Evolutionary conservation across 164 flowering plant genomes (phyloP), one percentile per base, ranked within the genome.

Genomic region (Tinospora cordifolia): DNA sequence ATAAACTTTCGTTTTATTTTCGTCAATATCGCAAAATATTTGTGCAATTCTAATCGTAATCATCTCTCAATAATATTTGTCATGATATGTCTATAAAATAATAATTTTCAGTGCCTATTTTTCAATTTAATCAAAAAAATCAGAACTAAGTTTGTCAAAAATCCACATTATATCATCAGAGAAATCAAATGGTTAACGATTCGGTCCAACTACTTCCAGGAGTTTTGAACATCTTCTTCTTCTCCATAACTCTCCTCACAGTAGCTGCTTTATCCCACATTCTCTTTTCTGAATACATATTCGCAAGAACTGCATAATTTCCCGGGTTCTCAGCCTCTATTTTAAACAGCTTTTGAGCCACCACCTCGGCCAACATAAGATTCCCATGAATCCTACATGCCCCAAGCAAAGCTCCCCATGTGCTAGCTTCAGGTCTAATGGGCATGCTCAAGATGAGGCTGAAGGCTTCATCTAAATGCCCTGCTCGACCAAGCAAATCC

Each of bases 361-460:
- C 71, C 54, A 67, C 58, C 71, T 71, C 74, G 2, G 74, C 78
- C 66, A 75, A 25, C 11, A 19, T 63, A 62, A 71, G 67, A 17
- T 75, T 75, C 41, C 78, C 78, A 71, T 75, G 74, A 4, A 67
- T 67, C 74, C 68, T 67, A 26, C 78, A 75, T 3, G 78, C 78
- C 6, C 78, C 78, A 62, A 71, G 74, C 57, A 75, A 38, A 9
- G 74, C 71, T 2, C 74, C 74, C 74, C 74, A 75, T 65, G 62
- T 60, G 46, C 73, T 66, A 9, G 71, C 64, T 10, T 44, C 59
- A 26, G 74, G 40, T 54, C 46, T 62, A 3, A 71, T 67, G 38
- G 68, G 64, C 74, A 75, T 75, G 24, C 14, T 65, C 64, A n/a
- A 36, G 3, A 75, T 62, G 17, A 75, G 68, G 0, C 41, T 65